Evolutionary conservation across 371 early-diverging fungal species (phyloP), one percentile per base, ranked within the genome.

Genomic region (Mucor ambiguus): DNA sequence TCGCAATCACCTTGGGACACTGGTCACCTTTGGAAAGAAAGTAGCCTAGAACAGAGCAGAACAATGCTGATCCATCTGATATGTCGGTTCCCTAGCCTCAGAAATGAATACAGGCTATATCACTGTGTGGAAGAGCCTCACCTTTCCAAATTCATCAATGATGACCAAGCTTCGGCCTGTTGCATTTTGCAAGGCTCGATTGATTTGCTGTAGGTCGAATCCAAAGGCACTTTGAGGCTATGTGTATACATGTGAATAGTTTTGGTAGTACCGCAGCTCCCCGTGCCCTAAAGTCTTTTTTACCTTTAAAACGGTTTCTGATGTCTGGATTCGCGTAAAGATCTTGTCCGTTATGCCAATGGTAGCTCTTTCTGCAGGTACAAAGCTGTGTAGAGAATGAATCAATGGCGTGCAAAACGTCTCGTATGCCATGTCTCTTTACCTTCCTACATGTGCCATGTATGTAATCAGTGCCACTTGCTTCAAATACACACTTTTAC

Each of bases 281-380:
- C 26, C n/a, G 4, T 30, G 30, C 30, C 5, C 8, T 46, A 24
- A 24, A 22, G 11, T 46, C 22, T 41, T 22, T n/a, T n/a, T 43
- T 68, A 76, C 84, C 69, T 72, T 73, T 0, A 86, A 82, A 4
- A 85, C 80, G 0, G 86, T 85, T 60, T 89, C 89, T 28, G 76
- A 70, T 6, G 88, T 86, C 49, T 86, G 86, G 20, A 85, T 64
- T 60, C 99, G 85, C 14, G 96, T 87, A 71, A 93, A 94, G n/a
- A 99, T 85, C 57, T 87, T 87, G 70, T 99, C 96, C 0, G 95
- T 92, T 1, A 99, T 78, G 0, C 97, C 96, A 57, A 99, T 78
- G 4, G 67, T 69, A 0, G 96, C 97, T 18, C 76, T 64, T 7
- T 83, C 78, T 0, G 97, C 98, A 9, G 99, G 98, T 4, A 99